Percentiles rank a stretch among this genome's conserved stretches.
Evolutionary conservation across 352 stramenopile genomes (phyloP).

Genomic region (Phytophthora meadii): DNA sequence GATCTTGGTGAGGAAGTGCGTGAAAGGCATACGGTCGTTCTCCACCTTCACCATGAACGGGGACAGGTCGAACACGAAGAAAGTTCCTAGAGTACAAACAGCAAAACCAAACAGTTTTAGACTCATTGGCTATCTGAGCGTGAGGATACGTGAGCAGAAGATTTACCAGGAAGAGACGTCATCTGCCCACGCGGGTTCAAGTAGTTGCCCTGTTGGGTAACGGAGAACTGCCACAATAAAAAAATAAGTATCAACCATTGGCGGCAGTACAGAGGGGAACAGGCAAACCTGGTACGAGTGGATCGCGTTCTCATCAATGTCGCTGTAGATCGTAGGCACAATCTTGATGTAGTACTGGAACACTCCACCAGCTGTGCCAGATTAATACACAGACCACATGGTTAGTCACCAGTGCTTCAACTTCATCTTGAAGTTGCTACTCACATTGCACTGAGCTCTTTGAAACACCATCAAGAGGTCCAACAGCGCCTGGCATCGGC

Average conservation of each 20-base stretch:
- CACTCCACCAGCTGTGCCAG: conserved; percentile 64
- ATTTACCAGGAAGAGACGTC: conserved; percentile 66
- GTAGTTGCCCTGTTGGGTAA: conserved; percentile 85
- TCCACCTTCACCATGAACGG: conserved; percentile 90
- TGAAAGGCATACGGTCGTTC: conserved; percentile 81
- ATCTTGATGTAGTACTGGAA: conserved; percentile 92
- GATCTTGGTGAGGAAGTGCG: conserved; percentile 87
- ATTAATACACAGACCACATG: conserved; percentile 4
- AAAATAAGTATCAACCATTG: conserved; percentile 9
- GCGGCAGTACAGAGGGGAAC: neutral
- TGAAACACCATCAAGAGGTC: conserved; percentile 61
- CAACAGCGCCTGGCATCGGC: conserved; percentile 44
- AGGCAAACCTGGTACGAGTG: conserved; percentile 72
- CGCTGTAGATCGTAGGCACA: conserved; percentile 86
- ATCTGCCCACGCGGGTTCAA: conserved; percentile 72
- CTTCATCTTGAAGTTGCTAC: conserved; percentile 7
- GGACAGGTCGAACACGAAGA: conserved; percentile 88
- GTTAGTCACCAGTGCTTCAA: conserved; percentile 3
- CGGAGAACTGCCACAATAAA: conserved; percentile 61
- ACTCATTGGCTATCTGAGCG: neutral
- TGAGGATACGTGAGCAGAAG: neutral
- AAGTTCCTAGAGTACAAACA: conserved; percentile 51
- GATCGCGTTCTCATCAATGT: conserved; percentile 63
- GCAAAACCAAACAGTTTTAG: conserved; percentile 11
- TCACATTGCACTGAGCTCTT: conserved; percentile 59